Conservation (phyloP, 345 rosid species). For the Crucihimalaya himalaica region DNA sequence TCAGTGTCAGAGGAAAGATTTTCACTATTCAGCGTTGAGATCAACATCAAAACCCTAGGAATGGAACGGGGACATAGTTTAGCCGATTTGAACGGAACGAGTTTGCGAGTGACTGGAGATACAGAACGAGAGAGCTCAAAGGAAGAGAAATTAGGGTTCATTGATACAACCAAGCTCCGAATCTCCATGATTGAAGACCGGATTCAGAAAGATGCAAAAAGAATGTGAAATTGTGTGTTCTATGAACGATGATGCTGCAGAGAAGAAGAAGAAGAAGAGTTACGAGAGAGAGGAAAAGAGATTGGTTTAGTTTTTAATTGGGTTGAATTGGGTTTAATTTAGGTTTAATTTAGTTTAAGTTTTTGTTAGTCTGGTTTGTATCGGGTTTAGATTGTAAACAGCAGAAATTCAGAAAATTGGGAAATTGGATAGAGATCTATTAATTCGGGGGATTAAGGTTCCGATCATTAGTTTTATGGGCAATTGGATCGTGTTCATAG, state of each 20-base stretch:
- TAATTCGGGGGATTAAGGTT: too few species aligned
- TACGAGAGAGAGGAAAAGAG: too few species aligned
- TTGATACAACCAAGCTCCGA: conserved; percentile 17
- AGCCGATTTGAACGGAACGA: conserved; percentile 10
- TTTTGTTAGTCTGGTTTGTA: too few species aligned
- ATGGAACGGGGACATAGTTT: conserved; percentile 27
- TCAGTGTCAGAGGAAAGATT: background rate
- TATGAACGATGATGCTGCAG: background rate
- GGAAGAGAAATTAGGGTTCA: conserved; percentile 31
- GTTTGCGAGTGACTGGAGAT: conserved; percentile 23
- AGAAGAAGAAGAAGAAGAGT: background rate
- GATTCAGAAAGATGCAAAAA: background rate
- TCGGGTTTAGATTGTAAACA: too few species aligned
- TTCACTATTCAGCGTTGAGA: conserved; percentile 36
- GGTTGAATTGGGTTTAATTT: too few species aligned
- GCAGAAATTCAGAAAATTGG: too few species aligned
- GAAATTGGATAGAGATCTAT: too few species aligned
- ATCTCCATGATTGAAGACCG: conserved; percentile 34
- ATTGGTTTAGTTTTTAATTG: too few species aligned
- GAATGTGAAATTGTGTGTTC: background rate
- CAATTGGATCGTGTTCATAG: too few species aligned
- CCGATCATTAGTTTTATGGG: too few species aligned
- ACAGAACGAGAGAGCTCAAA: conserved; percentile 29
- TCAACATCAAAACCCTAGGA: conserved; percentile 36
- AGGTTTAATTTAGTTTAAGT: too few species aligned